Evolutionary conservation across 2,329 filamentous ascomycete species (phyloP), one percentile per base, ranked within the genome.

Genomic region (Macrophomina phaseolina): DNA sequence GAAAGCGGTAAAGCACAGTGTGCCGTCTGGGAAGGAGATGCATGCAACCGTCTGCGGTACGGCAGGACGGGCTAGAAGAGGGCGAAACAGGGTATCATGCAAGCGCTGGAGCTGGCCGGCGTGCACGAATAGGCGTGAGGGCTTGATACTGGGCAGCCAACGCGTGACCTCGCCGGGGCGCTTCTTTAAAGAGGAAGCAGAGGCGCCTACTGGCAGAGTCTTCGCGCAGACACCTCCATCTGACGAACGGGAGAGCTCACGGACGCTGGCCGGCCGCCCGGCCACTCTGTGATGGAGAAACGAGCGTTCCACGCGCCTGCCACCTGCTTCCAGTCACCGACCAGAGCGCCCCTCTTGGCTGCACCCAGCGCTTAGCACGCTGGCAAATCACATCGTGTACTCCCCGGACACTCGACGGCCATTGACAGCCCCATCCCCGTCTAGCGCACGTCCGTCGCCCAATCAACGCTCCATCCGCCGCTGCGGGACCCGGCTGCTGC

Each of bases 1-100:
- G 73, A 74, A 73, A 71, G 72, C 72, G 74, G 74, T 77, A 76
- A 75, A 70, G 77, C 78, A 74, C 77, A 75, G 74, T 74, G 73
- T 76, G 76, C 58, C 72, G 71, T 76, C 72, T 72, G 71, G 74
- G 71, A 75, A 70, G 72, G 68, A 68, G 70, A 77, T 79, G 79
- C 80, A 81, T 78, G 77, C 77, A 80, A 75, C 78, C 77, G 79
- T 68, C 66, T 68, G 64, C 70, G 69, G 73, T 77, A 71, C 71
- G 74, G 74, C 72, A 73, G 70, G 16, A 67, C 45, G 49, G 69
- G 71, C 69, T 72, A 68, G 16, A 55, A 67, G 70, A 67, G 63
- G 70, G 71, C 75, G 73, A 69, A 73, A 74, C 70, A 73, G 69
- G 69, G 67, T 60, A 23, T 23, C 36, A 7, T 38, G 6, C 36